Evolutionary conservation across 1,139 yeast species (phyloP).

Genomic region (Geotrichum aggregatum): DNA sequence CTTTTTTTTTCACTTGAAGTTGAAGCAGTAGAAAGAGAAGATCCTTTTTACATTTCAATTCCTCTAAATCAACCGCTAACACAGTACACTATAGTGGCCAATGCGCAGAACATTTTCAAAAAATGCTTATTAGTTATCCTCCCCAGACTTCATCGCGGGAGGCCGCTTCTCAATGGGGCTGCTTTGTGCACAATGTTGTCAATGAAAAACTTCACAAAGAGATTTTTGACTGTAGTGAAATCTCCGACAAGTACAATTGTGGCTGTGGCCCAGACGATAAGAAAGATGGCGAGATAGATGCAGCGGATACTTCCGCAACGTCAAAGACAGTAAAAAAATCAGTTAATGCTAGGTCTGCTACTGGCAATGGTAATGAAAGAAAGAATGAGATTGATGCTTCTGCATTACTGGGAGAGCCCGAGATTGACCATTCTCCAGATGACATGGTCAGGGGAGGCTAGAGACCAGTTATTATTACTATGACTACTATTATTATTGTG

Average conservation of each 20-base stretch:
- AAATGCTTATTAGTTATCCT: slow-evolving; percentile 64
- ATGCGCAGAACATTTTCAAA: slow-evolving; percentile 86
- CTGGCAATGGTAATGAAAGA: no score
- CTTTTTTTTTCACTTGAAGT: no score
- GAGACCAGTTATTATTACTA: background rate
- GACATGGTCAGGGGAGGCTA: slow-evolving; percentile 18
- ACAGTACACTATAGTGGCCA: slow-evolving; percentile 45
- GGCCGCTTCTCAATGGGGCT: slow-evolving; percentile 93
- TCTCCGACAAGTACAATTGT: slow-evolving; percentile 88
- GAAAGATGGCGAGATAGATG: slow-evolving; percentile 35
- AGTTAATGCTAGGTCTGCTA: background rate
- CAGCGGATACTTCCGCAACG: background rate
- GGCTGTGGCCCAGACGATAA: slow-evolving; percentile 84
- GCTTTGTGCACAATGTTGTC: slow-evolving; percentile 85
- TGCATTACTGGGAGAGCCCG: slow-evolving; percentile 10
- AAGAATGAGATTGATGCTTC: slow-evolving; percentile 4
- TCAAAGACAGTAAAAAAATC: background rate
- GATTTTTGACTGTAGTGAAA: slow-evolving; percentile 74
- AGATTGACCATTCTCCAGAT: slow-evolving; percentile 17
- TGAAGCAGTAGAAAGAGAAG: no score
- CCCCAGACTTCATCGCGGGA: slow-evolving; percentile 78
- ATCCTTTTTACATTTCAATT: no score
- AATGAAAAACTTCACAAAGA: slow-evolving; percentile 68
- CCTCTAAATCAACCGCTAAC: background rate
- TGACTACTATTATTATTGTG: background rate